These are phyloP conservation scores for Penicillium sclerotigenum DNA, from an alignment of 2,329 filamentous ascomycete species.

Conservation along the genomic window DNA sequence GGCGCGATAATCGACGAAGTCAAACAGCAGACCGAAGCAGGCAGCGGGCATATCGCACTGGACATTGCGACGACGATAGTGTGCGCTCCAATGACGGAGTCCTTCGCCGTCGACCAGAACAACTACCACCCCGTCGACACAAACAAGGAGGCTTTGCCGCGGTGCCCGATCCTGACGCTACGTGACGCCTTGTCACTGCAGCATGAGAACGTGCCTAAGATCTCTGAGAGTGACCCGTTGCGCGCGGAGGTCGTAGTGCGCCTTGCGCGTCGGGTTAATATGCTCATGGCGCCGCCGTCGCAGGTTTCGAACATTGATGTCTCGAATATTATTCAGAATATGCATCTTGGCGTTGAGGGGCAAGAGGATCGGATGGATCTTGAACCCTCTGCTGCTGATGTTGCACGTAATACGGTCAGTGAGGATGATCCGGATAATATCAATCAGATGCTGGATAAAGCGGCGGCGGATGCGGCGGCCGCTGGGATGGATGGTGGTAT, in stretches of 20 bases:
- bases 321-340: slow-evolving; percentile 43
- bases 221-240: slow-evolving; percentile 45
- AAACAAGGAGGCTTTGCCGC: slow-evolving; percentile 33
- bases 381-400: slow-evolving; percentile 19
- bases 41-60: slow-evolving; percentile 42
- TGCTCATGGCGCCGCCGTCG: slow-evolving; percentile 38
- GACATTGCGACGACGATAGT: slow-evolving; percentile 46
- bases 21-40: slow-evolving; percentile 41
- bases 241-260: slow-evolving; percentile 46
- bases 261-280: slow-evolving; percentile 45
- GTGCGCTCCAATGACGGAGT: slow-evolving; percentile 41
- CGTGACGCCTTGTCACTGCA: slow-evolving; percentile 40
- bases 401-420: slow-evolving; percentile 12
- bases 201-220: slow-evolving; percentile 40
- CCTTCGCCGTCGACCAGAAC: slow-evolving; percentile 39
- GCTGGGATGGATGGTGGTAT: slow-evolving; percentile 30
- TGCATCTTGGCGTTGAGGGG: slow-evolving; percentile 38
- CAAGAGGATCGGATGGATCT: slow-evolving; percentile 35
- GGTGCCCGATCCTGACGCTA: slow-evolving; percentile 39
- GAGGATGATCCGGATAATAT: slow-evolving; percentile 35
- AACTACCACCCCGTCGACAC: slow-evolving; percentile 35
- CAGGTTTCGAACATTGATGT: slow-evolving; percentile 43
- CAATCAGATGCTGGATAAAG: slow-evolving; percentile 41
- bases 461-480: slow-evolving; percentile 35
- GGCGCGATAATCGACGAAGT: slow-evolving; percentile 41